Evolutionary conservation across 192 early-diverging fungal genomes (phyloP).

Genomic region (Diversispora epigaea): DNA sequence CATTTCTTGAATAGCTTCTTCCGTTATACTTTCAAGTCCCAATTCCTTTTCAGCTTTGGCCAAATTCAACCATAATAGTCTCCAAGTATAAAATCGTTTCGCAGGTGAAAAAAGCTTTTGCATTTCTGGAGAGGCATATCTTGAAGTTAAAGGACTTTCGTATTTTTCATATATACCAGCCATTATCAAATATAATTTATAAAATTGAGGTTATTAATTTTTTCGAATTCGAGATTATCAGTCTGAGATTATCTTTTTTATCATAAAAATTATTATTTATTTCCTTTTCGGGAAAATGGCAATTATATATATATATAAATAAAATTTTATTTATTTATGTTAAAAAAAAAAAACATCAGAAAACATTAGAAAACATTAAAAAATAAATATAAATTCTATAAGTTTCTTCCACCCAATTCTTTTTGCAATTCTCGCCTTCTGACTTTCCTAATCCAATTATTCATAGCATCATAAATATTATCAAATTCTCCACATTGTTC

Average conservation of each 20-base stretch:
- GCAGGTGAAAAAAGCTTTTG: slow-evolving; percentile 93
- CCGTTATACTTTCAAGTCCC: slow-evolving; percentile 84
- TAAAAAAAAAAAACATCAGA: no score
- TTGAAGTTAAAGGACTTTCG: slow-evolving; percentile 92
- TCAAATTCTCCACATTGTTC: slow-evolving; percentile 5
- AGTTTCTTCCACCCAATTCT: no score
- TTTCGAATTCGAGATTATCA: no score
- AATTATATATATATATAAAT: no score
- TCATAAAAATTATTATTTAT: no score
- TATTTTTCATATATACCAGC: slow-evolving; percentile 67
- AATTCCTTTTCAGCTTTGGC: slow-evolving; percentile 91
- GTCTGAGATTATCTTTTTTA: no score
- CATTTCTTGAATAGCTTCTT: slow-evolving; percentile 88
- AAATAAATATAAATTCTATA: no score
- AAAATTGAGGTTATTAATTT: no score
- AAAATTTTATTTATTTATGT: no score
- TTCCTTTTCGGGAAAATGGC: no score
- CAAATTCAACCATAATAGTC: slow-evolving; percentile 91
- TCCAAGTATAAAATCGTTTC: slow-evolving; percentile 95
- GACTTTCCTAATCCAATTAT: slow-evolving; percentile 1
- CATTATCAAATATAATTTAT: no score
- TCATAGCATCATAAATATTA: slow-evolving; percentile 3
- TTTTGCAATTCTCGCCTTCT: not conserved
- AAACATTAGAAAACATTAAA: no score
- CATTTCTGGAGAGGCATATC: slow-evolving; percentile 98